These are phyloP conservation scores for Agaricus subrufescens DNA, from an alignment of 768 basidiomycete species.

Conservation along the genomic window DNA sequence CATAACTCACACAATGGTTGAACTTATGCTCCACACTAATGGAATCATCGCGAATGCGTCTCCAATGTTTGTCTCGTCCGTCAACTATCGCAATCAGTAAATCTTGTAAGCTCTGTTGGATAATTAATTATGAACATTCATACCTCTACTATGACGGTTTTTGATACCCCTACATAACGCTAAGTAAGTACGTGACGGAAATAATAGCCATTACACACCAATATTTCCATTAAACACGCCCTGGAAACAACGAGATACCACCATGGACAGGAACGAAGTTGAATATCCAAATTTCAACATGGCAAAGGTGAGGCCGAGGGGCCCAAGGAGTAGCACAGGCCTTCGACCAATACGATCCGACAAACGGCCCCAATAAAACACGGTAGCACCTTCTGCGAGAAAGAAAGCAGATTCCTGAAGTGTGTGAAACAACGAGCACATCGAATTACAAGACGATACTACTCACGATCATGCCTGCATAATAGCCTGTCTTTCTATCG, in stretches of 20 bases:
- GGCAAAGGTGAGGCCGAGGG: slow-evolving; percentile 34
- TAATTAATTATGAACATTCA: not conserved
- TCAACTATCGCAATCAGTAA: slow-evolving; percentile 20
- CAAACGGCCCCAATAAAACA: slow-evolving; percentile 40
- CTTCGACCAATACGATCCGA: slow-evolving; percentile 41
- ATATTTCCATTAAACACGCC: slow-evolving; percentile 37
- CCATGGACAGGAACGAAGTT: slow-evolving; percentile 28
- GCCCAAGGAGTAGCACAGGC: slow-evolving; percentile 40
- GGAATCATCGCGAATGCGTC: slow-evolving; percentile 32
- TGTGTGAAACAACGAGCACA: not conserved
- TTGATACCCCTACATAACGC: slow-evolving; percentile 32
- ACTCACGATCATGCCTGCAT: slow-evolving; percentile 42
- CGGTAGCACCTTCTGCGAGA: slow-evolving; percentile 35
- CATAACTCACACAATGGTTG: slow-evolving; percentile 25
- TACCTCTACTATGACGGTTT: slow-evolving; percentile 44
- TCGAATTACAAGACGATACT: not conserved
- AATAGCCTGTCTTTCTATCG: slow-evolving; percentile 42
- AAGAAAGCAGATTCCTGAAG: slow-evolving; percentile 40
- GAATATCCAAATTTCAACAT: slow-evolving; percentile 40
- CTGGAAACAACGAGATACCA: slow-evolving; percentile 25
- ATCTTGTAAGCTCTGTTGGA: not conserved
- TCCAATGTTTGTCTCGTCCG: slow-evolving; percentile 33
- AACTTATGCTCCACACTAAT: slow-evolving; percentile 29
- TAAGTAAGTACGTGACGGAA: not conserved
- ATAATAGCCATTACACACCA: slow-evolving; percentile 9